These are phyloP conservation scores for Pelargonium citronellum DNA, from an alignment of 441 rosid genomes.

Conservation along the genomic window DNA sequence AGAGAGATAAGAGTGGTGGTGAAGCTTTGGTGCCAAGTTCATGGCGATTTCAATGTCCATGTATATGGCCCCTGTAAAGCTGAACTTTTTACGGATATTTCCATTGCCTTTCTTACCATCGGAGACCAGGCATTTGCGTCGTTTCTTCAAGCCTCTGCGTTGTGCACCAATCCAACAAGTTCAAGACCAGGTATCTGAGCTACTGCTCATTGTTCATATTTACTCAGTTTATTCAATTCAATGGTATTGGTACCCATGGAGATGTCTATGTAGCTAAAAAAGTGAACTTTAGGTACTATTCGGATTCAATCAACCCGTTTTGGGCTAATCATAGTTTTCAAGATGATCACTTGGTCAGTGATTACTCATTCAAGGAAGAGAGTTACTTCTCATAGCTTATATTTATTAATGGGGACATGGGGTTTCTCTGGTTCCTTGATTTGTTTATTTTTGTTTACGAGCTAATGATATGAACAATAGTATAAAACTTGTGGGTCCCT, in stretches of 20 bases:
- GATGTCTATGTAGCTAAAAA: background rate
- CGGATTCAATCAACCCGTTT: background rate
- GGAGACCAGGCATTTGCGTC: conserved; percentile 6
- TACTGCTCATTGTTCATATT: background rate
- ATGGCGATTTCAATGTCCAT: conserved; percentile 12
- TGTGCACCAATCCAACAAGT: conserved; percentile 46
- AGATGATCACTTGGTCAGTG: no score
- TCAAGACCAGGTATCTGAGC: conserved; percentile 32
- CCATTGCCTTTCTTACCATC: conserved; percentile 14
- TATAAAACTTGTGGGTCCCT: background rate
- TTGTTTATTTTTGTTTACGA: background rate
- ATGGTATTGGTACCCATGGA: background rate
- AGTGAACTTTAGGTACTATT: background rate
- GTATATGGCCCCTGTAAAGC: conserved; percentile 16
- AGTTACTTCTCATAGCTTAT: background rate
- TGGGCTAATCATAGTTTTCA: background rate
- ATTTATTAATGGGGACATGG: conserved; percentile 5
- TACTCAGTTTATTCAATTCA: background rate
- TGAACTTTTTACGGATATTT: conserved; percentile 8
- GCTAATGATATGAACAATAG: background rate
- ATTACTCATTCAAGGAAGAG: background rate
- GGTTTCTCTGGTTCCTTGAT: background rate
- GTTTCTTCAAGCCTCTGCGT: conserved; percentile 28
- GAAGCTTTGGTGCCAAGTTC: background rate
- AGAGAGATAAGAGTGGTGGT: background rate